Evolutionary conservation across 345 rosid species (phyloP), one percentile per base, ranked within the genome.

Genomic region (Luvunga scandens): DNA sequence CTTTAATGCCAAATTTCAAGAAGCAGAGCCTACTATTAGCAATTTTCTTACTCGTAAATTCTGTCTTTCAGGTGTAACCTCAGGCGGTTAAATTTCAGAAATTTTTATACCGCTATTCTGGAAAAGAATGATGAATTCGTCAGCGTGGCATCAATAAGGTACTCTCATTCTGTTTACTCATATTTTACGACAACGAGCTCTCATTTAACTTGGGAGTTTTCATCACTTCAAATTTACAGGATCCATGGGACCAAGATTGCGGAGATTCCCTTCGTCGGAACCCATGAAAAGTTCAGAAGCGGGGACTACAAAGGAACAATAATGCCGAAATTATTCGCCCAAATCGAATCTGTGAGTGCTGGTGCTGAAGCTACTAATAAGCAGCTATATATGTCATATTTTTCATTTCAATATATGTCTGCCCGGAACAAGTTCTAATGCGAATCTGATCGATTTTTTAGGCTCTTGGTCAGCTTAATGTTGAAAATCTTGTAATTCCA

Each of bases 261-360:
- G 0, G 85, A 85, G 53, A 85, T 85, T 85, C 87, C 85, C 6
- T 82, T 25, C 75, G 78, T 85, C 2, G 85, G 72, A 65, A 82
- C 38, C 85, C 14, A 45, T 7, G 18, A 30, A 5, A 30, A 50
- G 19, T 77, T 48, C 36, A 82, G 83, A 72, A 12, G 36, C 0
- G 5, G 50, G 50, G 50, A 45, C 50, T 45, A 45, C 16, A 12
- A 45, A 45, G 50, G 25, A 38, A 38, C 42, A 38, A 38, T 8
- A 9, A 8, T 38, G 42, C 42, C 2, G 42, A 38, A 38, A 38
- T 9, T 38, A 38, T 38, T 7, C 9, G 45, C 38, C 19, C 50
- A 62, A 0, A 19, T 85, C 9, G 81, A 77, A 73, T 60, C 78
- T 22, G 85, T 79, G 56, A 79, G 78, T 33, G n/a, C 71, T 64